Evolutionary conservation across 768 basidiomycete genomes (phyloP).

Genomic region (Hericium coralloides): DNA sequence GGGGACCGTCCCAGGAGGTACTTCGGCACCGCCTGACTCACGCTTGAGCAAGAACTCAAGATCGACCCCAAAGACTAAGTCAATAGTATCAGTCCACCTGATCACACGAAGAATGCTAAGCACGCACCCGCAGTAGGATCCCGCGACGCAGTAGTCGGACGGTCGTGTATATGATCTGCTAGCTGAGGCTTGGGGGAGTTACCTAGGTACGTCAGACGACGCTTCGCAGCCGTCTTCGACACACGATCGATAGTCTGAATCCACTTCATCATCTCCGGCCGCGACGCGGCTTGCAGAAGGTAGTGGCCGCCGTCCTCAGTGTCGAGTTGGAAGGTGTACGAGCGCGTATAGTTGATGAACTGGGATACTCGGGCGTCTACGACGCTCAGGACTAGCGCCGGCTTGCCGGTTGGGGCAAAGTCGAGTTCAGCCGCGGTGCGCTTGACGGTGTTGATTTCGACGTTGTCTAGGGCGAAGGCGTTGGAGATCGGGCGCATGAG

Average conservation of each 20-base stretch:
- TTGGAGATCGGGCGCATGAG: constrained; percentile 87
- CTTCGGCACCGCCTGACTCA: constrained; percentile 42
- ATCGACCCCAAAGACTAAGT: constrained; percentile 58
- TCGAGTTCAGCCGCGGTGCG: constrained; percentile 68
- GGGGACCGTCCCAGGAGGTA: constrained; percentile 54
- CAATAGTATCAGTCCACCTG: not conserved
- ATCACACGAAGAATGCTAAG: constrained; percentile 27
- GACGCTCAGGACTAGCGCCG: constrained; percentile 64
- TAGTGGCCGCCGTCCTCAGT: constrained; percentile 86
- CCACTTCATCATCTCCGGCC: constrained; percentile 70
- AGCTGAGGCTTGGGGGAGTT: constrained; percentile 65
- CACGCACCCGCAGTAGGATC: constrained; percentile 68
- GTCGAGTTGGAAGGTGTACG: constrained; percentile 75
- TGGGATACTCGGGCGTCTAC: constrained; percentile 62
- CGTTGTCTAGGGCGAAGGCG: constrained; percentile 64
- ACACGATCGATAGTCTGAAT: constrained; percentile 64
- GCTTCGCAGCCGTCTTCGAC: constrained; percentile 64
- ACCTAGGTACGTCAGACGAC: constrained; percentile 74
- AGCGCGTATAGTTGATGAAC: constrained; percentile 73
- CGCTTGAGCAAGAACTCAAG: constrained; percentile 59
- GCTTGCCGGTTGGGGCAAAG: constrained; percentile 64
- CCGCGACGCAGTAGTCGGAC: constrained; percentile 47
- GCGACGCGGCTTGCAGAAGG: constrained; percentile 63
- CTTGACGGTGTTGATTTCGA: constrained; percentile 32
- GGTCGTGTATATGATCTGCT: constrained; percentile 64